Evolutionary conservation across 2,329 filamentous ascomycete species (phyloP).

Genomic region (Penicillium oxalicum): DNA sequence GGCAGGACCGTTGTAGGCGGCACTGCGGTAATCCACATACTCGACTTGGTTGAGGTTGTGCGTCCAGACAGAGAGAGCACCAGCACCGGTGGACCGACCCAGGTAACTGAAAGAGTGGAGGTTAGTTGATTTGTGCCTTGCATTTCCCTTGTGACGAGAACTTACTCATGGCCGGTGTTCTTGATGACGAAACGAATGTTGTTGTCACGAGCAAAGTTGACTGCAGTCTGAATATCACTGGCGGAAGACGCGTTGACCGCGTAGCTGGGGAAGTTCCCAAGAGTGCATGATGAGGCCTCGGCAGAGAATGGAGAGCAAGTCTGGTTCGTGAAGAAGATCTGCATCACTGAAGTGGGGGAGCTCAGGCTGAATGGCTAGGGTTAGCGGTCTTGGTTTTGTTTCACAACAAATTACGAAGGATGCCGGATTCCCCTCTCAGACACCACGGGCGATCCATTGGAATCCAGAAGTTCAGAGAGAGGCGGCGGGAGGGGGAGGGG

Average conservation of each 20-base stretch:
- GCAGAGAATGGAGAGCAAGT: conserved; percentile 28
- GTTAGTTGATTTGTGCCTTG: too few relatives aligned
- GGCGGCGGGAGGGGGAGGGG: neutral
- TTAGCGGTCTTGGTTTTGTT: neutral
- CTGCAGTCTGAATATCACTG: conserved; percentile 24
- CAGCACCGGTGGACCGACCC: conserved; percentile 57
- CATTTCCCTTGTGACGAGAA: neutral
- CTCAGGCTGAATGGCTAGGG: conserved; percentile 9
- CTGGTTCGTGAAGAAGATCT: conserved; percentile 28
- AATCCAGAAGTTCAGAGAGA: too few relatives aligned
- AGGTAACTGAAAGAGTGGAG: conserved; percentile 21
- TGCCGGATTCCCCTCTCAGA: too few relatives aligned
- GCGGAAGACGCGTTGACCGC: conserved; percentile 31
- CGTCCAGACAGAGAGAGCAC: conserved; percentile 36
- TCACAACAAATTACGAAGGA: too few relatives aligned
- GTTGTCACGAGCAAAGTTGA: conserved; percentile 42
- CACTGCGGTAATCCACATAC: conserved; percentile 31
- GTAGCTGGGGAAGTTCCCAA: conserved; percentile 30
- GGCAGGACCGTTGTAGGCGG: conserved; percentile 46
- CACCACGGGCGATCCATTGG: too few relatives aligned
- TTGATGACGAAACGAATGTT: conserved; percentile 48
- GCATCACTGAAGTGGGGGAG: conserved; percentile 30
- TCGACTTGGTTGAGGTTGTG: conserved; percentile 28
- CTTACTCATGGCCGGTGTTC: conserved; percentile 40
- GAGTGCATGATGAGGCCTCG: conserved; percentile 17